Evolutionary conservation across 257 asterid genomes (phyloP).

Genomic region (Solanum paucissectum): DNA sequence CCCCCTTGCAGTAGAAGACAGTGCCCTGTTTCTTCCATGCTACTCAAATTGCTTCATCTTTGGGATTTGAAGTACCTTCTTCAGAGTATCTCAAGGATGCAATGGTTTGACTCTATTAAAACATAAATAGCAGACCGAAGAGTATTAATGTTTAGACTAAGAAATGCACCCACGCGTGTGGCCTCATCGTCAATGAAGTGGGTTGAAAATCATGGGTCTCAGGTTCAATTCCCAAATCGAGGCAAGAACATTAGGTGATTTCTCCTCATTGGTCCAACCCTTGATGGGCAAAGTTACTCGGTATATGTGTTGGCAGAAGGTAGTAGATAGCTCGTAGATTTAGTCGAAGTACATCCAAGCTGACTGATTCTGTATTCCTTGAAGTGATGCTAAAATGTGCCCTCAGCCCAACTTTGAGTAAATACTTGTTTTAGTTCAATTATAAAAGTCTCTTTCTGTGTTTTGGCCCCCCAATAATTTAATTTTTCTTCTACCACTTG

Average conservation of each 20-base stretch:
- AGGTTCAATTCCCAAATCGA: not conserved
- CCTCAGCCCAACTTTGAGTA: not conserved
- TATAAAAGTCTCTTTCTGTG: not conserved
- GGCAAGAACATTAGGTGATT: not conserved
- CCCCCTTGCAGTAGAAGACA: slow-evolving; percentile 65
- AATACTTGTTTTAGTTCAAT: not conserved
- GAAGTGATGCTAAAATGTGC: not conserved
- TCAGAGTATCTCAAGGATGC: not conserved
- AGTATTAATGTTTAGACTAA: not conserved
- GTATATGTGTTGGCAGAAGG: not conserved
- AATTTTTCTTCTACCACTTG: not conserved
- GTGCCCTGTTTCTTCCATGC: slow-evolving; percentile 66
- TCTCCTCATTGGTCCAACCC: not conserved
- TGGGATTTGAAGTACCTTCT: slow-evolving; percentile 33
- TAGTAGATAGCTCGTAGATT: not conserved
- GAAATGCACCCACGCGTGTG: not conserved
- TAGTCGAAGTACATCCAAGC: not conserved
- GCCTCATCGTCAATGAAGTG: not conserved
- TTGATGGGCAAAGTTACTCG: not conserved
- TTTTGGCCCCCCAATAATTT: not conserved
- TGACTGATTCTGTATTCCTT: not conserved
- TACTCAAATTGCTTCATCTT: slow-evolving; percentile 82
- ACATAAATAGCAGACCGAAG: not conserved
- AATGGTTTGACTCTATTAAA: not conserved
- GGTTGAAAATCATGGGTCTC: not conserved